Percentiles rank a stretch among this genome's conserved stretches.
Evolutionary conservation across 2,329 filamentous ascomycete species (phyloP).

Genomic region (Alternaria alternata): DNA sequence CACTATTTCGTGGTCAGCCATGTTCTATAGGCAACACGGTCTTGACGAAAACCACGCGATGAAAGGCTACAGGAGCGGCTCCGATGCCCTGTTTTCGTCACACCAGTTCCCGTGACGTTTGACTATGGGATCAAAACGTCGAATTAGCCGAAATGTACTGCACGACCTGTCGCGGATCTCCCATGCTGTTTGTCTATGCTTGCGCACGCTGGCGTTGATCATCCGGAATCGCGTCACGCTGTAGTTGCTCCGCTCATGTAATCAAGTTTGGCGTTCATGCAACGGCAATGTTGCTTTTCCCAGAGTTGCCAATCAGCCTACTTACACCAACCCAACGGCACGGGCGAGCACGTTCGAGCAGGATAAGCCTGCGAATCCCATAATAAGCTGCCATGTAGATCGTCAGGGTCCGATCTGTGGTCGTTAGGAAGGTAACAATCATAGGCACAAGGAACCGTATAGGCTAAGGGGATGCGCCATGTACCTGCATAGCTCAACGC

Average conservation of each 20-base stretch:
- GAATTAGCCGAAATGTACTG: neutral
- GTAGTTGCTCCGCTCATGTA: neutral
- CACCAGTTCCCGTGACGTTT: neutral
- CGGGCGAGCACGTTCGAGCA: neutral
- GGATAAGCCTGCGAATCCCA: constrained; percentile 1
- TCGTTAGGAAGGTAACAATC: neutral
- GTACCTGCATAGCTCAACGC: neutral
- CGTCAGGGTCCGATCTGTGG: constrained; percentile 3
- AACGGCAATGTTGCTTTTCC: neutral
- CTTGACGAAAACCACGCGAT: neutral
- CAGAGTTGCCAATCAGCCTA: neutral
- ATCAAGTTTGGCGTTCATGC: neutral
- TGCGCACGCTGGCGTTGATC: neutral
- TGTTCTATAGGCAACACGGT: neutral
- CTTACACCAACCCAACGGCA: neutral
- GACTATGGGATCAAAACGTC: neutral
- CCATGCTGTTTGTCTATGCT: neutral
- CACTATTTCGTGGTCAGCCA: neutral
- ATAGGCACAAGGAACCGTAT: neutral
- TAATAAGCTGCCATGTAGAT: neutral
- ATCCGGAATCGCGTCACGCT: neutral
- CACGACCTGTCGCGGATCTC: neutral
- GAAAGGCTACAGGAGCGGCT: neutral
- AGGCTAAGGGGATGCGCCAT: neutral
- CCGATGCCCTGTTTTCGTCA: neutral